These are phyloP conservation scores for Backusella liffmaniae DNA, from an alignment of 192 early-diverging fungal species.

Conservation along the genomic window DNA sequence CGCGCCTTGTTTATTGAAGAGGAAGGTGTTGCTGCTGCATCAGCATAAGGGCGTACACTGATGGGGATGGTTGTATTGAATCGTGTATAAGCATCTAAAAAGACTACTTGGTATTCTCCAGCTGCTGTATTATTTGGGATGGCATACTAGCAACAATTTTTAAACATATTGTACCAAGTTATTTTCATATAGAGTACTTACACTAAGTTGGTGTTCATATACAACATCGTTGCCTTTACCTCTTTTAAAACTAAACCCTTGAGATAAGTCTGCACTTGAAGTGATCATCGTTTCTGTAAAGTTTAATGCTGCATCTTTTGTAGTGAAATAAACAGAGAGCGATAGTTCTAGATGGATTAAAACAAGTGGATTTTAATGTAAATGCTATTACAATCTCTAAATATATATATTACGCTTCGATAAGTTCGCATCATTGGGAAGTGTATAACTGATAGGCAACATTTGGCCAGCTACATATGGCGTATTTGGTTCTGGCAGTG, in stretches of 20 bases:
- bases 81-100: conserved; percentile 11
- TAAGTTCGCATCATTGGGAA: conserved; percentile 17
- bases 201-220: conserved; percentile 24
- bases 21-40: neutral
- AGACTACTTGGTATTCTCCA: conserved; percentile 26
- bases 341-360: neutral
- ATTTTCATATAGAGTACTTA: neutral
- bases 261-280: conserved; percentile 29
- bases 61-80: conserved; percentile 25
- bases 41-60: conserved; percentile 14
- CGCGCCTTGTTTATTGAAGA: neutral
- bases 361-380: neutral
- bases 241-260: conserved; percentile 24
- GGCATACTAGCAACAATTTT: conserved; percentile 12
- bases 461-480: conserved; percentile 33
- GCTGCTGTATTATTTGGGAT: conserved; percentile 21
- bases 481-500: conserved; percentile 23
- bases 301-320: conserved; percentile 8
- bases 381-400: neutral
- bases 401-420: conserved; percentile 12
- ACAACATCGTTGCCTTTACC: conserved; percentile 10
- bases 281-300: conserved; percentile 18
- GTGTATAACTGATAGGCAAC: conserved; percentile 26
- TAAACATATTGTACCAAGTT: too few relatives aligned
- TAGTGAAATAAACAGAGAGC: conserved; percentile 19